phyloP scores from a whole-genome alignment of 768 basidiomycete species.

The Scleroderma bovista region DNA sequence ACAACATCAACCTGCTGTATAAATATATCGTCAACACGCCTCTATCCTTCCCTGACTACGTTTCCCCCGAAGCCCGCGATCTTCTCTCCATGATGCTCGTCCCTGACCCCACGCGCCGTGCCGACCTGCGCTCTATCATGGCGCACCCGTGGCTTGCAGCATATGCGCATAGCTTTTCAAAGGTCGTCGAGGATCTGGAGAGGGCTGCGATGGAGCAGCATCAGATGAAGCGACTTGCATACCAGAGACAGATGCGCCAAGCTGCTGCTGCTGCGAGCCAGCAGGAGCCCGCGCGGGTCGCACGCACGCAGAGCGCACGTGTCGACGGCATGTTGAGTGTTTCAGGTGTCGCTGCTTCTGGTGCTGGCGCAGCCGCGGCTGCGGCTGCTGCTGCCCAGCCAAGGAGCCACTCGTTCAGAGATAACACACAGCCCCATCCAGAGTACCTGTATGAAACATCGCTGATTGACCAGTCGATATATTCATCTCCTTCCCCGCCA shows the following conservation, averaged over 20 bases:
- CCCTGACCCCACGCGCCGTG: slow-evolving; percentile 79
- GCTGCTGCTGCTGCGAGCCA: slow-evolving; percentile 33
- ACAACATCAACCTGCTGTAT: slow-evolving; percentile 98
- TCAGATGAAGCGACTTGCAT: slow-evolving; percentile 73
- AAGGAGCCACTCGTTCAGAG: slow-evolving; percentile 43
- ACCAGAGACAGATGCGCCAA: slow-evolving; percentile 74
- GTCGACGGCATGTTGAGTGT: slow-evolving; percentile 38
- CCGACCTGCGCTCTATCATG: slow-evolving; percentile 77
- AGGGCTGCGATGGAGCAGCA: slow-evolving; percentile 77
- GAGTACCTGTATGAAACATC: slow-evolving; percentile 76
- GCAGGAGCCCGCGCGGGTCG: slow-evolving; percentile 25
- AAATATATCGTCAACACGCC: slow-evolving; percentile 98
- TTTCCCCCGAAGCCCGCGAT: slow-evolving; percentile 77
- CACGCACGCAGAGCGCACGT: slow-evolving; percentile 52
- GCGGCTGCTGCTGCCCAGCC: slow-evolving; percentile 32
- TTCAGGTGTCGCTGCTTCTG: no score
- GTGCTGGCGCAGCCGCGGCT: slow-evolving; percentile 7
- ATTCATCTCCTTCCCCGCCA: slow-evolving; percentile 33
- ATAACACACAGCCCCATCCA: slow-evolving; percentile 47
- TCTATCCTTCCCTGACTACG: slow-evolving; percentile 94
- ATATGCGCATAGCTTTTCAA: slow-evolving; percentile 47
- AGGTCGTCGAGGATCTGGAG: slow-evolving; percentile 75
- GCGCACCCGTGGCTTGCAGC: slow-evolving; percentile 78
- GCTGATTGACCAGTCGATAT: slow-evolving; percentile 48
- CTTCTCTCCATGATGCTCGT: slow-evolving; percentile 91